A percentile compares a stretch with the other conserved stretches of the same genome.
Conservation (phyloP, 768 basidiomycete species). For the Kwoniella europaea region DNA sequence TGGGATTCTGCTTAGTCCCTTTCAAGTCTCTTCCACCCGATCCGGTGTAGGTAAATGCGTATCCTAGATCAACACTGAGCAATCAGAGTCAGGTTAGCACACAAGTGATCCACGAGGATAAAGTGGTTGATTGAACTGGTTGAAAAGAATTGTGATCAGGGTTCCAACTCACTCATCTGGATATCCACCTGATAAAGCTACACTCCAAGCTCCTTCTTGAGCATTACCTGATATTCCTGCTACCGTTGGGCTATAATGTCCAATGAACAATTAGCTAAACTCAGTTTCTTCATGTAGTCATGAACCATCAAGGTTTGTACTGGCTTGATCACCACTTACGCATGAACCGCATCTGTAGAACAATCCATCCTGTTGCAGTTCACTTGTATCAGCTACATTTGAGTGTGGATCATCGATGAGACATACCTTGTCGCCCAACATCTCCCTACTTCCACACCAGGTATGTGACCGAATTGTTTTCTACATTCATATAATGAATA, state of each 20-base stretch:
- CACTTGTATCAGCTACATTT: background rate
- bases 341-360: conserved; percentile 85
- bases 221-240: conserved; percentile 74
- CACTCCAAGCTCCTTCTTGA: conserved; percentile 73
- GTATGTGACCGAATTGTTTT: conserved; percentile 79
- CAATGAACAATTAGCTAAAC: too few relatives aligned
- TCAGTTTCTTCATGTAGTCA: background rate
- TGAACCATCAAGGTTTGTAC: background rate
- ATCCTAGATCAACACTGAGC: conserved; percentile 44
- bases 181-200: conserved; percentile 78
- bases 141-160: too few relatives aligned
- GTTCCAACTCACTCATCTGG: conserved; percentile 44
- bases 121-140: too few relatives aligned
- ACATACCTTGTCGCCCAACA: conserved; percentile 77
- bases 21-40: conserved; percentile 82
- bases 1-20: conserved; percentile 79
- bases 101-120: background rate
- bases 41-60: conserved; percentile 52
- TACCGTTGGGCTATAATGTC: conserved; percentile 70
- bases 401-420: background rate
- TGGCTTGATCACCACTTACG: conserved; percentile 64
- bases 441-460: conserved; percentile 75
- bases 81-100: background rate
- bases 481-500: background rate
- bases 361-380: conserved; percentile 59